A percentile compares a stretch with the other conserved stretches of the same genome.
These are phyloP conservation scores for Teunomyces stri DNA, from an alignment of 805 yeast species.

Conservation along the genomic window DNA sequence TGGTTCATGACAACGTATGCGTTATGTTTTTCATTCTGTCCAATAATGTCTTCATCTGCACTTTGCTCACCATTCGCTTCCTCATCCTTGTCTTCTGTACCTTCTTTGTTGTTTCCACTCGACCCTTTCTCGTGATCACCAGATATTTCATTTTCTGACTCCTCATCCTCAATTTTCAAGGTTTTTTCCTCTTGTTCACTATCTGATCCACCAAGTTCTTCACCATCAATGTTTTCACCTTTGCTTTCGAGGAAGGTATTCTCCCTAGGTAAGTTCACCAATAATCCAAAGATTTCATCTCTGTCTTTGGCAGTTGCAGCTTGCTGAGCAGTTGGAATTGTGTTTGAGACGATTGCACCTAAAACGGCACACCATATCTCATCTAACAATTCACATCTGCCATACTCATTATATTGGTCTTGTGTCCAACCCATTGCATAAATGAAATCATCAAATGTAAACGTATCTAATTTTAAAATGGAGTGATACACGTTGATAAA, in stretches of 20 bases:
- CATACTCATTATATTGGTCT: conserved; percentile 36
- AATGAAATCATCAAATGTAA: conserved; percentile 76
- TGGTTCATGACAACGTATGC: conserved; percentile 52
- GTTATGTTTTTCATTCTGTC: conserved; percentile 30
- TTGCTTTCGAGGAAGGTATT: conserved; percentile 20
- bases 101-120: conserved; percentile 6
- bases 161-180: conserved; percentile 23
- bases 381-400: conserved; percentile 52
- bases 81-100: conserved; percentile 19
- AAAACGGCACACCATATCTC: conserved; percentile 70
- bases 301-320: conserved; percentile 34
- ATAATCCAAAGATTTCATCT: conserved; percentile 30
- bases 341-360: conserved; percentile 50
- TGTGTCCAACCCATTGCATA: conserved; percentile 51
- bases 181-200: conserved; percentile 18
- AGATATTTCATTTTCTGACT: conserved; percentile 15
- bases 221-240: conserved; percentile 25
- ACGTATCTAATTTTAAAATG: conserved; percentile 63
- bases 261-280: conserved; percentile 30
- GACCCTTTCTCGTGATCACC: conserved; percentile 14
- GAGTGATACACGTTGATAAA: conserved; percentile 69
- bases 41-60: conserved; percentile 21
- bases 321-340: conserved; percentile 23
- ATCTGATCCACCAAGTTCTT: conserved; percentile 21
- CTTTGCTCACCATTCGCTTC: conserved; percentile 12